Conservation (phyloP, 164 flowering plant species). For the Kingdonia uniflora region DNA sequence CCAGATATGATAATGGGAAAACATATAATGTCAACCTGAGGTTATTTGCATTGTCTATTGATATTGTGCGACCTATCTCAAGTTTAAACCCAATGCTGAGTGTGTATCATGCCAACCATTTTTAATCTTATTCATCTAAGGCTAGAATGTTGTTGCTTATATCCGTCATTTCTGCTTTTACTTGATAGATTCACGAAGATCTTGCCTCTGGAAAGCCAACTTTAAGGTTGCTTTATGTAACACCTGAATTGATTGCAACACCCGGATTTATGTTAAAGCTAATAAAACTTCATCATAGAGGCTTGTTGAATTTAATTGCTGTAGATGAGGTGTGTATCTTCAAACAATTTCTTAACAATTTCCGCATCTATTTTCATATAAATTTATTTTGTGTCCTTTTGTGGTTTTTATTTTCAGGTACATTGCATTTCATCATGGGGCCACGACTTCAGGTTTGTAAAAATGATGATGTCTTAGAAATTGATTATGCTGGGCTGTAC, state of each 20-base stretch:
- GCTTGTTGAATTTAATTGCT: slow-evolving; percentile 73
- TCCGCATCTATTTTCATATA: slow-evolving; percentile 1
- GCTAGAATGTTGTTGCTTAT: not conserved
- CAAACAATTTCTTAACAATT: not conserved
- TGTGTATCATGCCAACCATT: too few relatives aligned
- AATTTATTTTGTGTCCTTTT: not conserved
- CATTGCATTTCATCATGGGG: slow-evolving; percentile 97
- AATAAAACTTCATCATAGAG: slow-evolving; percentile 56
- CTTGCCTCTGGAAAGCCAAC: slow-evolving; percentile 75
- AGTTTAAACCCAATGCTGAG: too few relatives aligned
- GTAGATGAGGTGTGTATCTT: slow-evolving; percentile 69
- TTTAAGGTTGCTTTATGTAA: slow-evolving; percentile 69
- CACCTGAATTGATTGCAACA: slow-evolving; percentile 88
- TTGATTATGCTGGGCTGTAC: too few relatives aligned
- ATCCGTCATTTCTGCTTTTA: not conserved
- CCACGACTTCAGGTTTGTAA: slow-evolving; percentile 84
- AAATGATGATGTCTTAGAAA: not conserved
- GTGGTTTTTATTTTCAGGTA: slow-evolving; percentile 42
- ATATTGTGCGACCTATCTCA: too few relatives aligned
- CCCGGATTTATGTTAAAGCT: slow-evolving; percentile 69
- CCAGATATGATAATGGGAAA: too few relatives aligned
- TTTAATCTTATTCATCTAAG: too few relatives aligned
- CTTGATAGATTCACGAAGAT: slow-evolving; percentile 61
- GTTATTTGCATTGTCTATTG: too few relatives aligned
- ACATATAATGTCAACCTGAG: too few relatives aligned